Conservation (phyloP, 2,329 filamentous ascomycete species). For the Colletotrichum musae region DNA sequence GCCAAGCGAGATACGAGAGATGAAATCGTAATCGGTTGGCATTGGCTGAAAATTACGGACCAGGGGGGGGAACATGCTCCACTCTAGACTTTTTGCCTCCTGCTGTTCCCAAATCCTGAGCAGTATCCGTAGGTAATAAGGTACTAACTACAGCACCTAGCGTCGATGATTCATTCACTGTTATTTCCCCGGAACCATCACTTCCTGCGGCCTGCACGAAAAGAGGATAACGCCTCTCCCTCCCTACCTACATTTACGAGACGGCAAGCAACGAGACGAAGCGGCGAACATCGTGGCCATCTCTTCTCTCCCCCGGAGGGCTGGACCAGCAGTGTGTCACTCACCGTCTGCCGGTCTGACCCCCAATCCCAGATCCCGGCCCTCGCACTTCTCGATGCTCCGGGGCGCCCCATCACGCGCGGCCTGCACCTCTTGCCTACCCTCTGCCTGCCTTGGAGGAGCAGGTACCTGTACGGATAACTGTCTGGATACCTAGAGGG, state of each 20-base stretch:
- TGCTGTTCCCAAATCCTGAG: too few species aligned
- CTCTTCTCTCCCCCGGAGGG: background rate
- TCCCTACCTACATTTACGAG: background rate
- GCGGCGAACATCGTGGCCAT: slow-evolving; percentile 7
- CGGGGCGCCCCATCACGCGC: background rate
- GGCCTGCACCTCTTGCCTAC: background rate
- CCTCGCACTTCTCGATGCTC: slow-evolving; percentile 13
- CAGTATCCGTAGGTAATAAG: too few species aligned
- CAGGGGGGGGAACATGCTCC: background rate
- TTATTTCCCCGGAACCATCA: background rate
- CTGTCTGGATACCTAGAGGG: too few species aligned
- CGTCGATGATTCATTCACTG: background rate
- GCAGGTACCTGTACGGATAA: background rate
- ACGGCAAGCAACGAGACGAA: slow-evolving; percentile 1
- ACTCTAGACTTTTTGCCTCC: too few species aligned
- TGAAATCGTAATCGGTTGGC: slow-evolving; percentile 13
- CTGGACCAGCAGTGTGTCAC: background rate
- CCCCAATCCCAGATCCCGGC: slow-evolving; percentile 15
- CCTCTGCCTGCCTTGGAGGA: background rate
- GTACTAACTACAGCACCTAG: too few species aligned
- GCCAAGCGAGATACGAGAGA: slow-evolving; percentile 28
- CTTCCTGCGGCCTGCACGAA: background rate
- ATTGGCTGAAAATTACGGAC: slow-evolving; percentile 7
- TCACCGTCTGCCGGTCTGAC: slow-evolving; percentile 1
- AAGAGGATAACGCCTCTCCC: background rate